A percentile compares a stretch with the other conserved stretches of the same genome.
phyloP scores from a whole-genome alignment of 1,139 yeast genomes.

The Nematodospora anomalae region DNA sequence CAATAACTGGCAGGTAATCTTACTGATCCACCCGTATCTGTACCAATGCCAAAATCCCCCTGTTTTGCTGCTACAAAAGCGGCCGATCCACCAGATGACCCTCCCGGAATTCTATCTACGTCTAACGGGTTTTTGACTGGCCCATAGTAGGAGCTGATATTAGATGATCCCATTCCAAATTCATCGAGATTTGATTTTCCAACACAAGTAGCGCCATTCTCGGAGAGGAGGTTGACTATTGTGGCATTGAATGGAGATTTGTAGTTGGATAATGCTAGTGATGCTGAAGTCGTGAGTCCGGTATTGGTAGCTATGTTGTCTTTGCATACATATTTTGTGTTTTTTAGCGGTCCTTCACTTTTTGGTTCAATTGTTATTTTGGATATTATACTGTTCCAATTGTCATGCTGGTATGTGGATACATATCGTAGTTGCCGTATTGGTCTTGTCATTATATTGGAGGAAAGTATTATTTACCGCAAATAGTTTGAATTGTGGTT shows the following conservation, averaged over 20 bases:
- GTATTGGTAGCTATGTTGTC: constrained; percentile 74
- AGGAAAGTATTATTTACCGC: too few species aligned
- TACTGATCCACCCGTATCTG: constrained; percentile 97
- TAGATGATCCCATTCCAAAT: constrained; percentile 93
- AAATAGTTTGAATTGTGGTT: constrained; percentile 1
- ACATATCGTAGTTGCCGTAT: constrained; percentile 1
- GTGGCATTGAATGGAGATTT: constrained; percentile 83
- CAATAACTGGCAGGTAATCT: constrained; percentile 89
- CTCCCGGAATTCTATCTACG: constrained; percentile 63
- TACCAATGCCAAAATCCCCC: constrained; percentile 70
- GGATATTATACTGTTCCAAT: constrained; percentile 13
- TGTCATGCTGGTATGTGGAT: constrained; percentile 2
- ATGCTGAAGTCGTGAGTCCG: constrained; percentile 74
- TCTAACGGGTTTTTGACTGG: constrained; percentile 65
- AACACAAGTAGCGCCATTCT: constrained; percentile 52
- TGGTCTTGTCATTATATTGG: neutral
- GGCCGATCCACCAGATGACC: constrained; percentile 96
- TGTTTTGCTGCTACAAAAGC: constrained; percentile 71
- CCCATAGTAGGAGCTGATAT: constrained; percentile 60
- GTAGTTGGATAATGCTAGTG: constrained; percentile 58
- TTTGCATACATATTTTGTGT: constrained; percentile 38
- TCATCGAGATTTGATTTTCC: constrained; percentile 97
- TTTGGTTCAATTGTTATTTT: constrained; percentile 4
- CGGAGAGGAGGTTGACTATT: constrained; percentile 53
- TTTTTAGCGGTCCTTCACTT: constrained; percentile 9